Conservation (phyloP, 495 filamentous ascomycete genomes). For the Pyronema domesticum region DNA sequence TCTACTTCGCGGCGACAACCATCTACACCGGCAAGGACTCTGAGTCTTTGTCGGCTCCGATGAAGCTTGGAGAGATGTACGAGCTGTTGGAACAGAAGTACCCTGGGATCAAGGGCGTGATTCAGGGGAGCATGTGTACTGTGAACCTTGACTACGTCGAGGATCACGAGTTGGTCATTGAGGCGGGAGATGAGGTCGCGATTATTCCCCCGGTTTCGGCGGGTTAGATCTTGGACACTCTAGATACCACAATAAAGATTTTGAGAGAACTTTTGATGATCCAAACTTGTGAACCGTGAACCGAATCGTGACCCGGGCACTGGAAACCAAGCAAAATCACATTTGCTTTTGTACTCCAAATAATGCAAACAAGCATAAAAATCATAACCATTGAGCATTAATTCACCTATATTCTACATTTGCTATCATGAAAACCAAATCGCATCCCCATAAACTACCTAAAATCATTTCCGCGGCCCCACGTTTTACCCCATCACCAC, state of each 20-base stretch:
- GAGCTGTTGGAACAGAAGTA: slow-evolving; percentile 56
- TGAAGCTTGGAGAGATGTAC: slow-evolving; percentile 50
- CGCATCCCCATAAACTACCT: no score
- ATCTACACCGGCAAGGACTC: slow-evolving; percentile 52
- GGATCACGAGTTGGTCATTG: slow-evolving; percentile 34
- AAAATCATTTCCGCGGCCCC: no score
- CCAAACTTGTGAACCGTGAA: no score
- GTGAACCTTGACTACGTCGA: slow-evolving; percentile 70
- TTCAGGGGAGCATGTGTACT: slow-evolving; percentile 64
- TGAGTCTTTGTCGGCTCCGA: slow-evolving; percentile 56
- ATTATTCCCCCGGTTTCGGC: slow-evolving; percentile 96
- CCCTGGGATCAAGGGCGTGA: slow-evolving; percentile 56
- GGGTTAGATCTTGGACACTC: slow-evolving; percentile 25
- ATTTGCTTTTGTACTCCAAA: no score
- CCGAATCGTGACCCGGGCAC: no score
- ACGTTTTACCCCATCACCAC: no score
- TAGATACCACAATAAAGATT: slow-evolving; percentile 14
- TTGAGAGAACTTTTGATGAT: no score
- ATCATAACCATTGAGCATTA: no score
- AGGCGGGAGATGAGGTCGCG: slow-evolving; percentile 73
- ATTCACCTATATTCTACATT: no score
- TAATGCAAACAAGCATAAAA: no score
- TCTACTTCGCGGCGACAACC: slow-evolving; percentile 73
- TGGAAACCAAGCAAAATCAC: no score
- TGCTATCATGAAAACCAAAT: no score